Conservation (phyloP, 2,329 filamentous ascomycete species). For the Venturia carpophila region DNA sequence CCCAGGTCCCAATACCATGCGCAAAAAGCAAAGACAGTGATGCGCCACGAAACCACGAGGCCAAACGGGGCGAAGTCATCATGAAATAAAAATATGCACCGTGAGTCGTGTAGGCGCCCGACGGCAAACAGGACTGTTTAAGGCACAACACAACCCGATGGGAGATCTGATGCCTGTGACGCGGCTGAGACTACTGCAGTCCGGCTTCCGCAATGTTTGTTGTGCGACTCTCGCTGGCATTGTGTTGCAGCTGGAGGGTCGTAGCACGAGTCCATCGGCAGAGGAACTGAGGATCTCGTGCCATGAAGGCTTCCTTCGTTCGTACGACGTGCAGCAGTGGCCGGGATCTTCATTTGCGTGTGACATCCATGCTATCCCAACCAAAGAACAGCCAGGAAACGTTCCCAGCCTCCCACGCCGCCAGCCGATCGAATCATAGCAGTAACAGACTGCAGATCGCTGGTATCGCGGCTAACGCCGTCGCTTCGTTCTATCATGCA, state of each 20-base stretch:
- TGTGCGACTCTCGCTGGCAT: conserved; percentile 2
- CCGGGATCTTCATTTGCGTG: conserved; percentile 6
- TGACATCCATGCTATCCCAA: conserved; percentile 5
- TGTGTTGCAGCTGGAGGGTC: neutral
- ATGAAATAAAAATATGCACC: neutral
- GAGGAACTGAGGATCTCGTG: conserved; percentile 9
- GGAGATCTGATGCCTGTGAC: neutral
- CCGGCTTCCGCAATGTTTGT: neutral
- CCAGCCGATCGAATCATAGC: conserved; percentile 3
- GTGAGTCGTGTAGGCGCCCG: conserved; percentile 3
- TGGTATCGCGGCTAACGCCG: neutral
- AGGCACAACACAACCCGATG: neutral
- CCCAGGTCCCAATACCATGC: neutral
- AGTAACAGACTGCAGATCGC: neutral
- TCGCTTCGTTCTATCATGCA: neutral
- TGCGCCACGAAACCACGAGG: conserved; percentile 4
- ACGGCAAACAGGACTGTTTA: conserved; percentile 8
- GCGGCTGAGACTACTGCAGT: conserved; percentile 5
- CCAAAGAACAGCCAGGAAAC: neutral
- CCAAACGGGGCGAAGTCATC: conserved; percentile 2
- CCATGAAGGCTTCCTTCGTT: conserved; percentile 7
- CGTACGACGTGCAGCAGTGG: conserved; percentile 8
- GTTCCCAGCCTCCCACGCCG: conserved; percentile 7
- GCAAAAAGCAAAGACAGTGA: conserved; percentile 3
- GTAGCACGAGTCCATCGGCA: neutral